Evolutionary conservation across 2,329 filamentous ascomycete genomes (phyloP), one percentile per base, ranked within the genome.

Genomic region (Nemania sp.): DNA sequence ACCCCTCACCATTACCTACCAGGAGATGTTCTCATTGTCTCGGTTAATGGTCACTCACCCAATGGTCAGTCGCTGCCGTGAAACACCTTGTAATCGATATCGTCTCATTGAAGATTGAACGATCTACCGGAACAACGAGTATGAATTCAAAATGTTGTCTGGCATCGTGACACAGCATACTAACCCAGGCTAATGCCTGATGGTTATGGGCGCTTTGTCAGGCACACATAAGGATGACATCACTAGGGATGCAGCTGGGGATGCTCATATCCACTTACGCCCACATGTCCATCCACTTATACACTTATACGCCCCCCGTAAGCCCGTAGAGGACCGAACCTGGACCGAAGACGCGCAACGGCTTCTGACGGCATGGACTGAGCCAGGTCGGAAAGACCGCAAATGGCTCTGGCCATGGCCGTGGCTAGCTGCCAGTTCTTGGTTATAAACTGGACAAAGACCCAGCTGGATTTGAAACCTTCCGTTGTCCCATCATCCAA

Each of bases 221-320:
- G 58, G 29, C 6, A 47, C 57, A 35, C 62, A 63, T 65, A 64
- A 26, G 20, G 29, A 70, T 69, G 71, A 72, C 64, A 70, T 70
- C 56, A 66, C 71, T 69, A n/a, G 41, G 35, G 24, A 61, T 43
- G 56, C 56, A 60, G 66, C 62, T 55, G 32, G 29, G 24, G 51
- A 61, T 55, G 26, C 51, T 27, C 18, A 20, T 56, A 67, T 57
- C 68, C 68, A 70, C 62, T 45, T 59, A 61, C 68, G 59, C 29
- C 67, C 63, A 61, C 78, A 41, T 58, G 27, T 59, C 41, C 45
- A 41, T 47, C 26, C 80, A 74, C 79, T 74, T 80, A 75, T 80
- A 74, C 47, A 32, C 20, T 27, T 29, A 63, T 22, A 43, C 59
- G 13, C 43, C 43, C 56, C 56, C 51, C 27, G n/a, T 60, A 64